phyloP scores from a whole-genome alignment of 1,284 basidiomycete genomes.

The Tylopilus orsonianus region DNA sequence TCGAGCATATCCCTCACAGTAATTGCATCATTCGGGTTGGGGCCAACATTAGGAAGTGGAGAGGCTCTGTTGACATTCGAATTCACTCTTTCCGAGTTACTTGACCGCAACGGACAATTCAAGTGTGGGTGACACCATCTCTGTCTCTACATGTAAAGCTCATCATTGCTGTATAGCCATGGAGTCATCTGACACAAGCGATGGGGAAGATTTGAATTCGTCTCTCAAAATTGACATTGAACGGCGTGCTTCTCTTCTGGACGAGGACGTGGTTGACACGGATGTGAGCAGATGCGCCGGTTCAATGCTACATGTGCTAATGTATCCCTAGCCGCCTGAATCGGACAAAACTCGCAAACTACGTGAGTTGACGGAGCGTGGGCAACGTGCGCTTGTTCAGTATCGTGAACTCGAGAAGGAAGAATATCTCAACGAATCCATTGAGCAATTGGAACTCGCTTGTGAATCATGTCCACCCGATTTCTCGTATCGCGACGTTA shows the following conservation, averaged over 20 bases:
- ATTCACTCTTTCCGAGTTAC: not conserved
- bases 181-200: not conserved
- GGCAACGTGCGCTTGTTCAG: not conserved
- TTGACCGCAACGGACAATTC: not conserved
- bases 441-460: not conserved
- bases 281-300: not conserved
- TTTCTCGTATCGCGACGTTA: too few relatives aligned
- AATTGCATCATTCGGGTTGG: not conserved
- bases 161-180: too few relatives aligned
- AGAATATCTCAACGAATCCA: not conserved
- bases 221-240: not conserved
- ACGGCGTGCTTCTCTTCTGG: too few relatives aligned
- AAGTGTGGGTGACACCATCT: not conserved
- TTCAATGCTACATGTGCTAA: not conserved
- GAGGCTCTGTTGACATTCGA: not conserved
- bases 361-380: not conserved
- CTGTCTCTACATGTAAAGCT: too few relatives aligned
- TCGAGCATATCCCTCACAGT: not conserved
- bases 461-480: too few relatives aligned
- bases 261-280: not conserved
- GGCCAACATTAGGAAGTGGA: not conserved
- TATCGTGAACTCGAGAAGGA: not conserved
- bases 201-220: not conserved
- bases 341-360: not conserved
- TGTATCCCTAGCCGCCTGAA: not conserved